Percentiles rank a stretch among this genome's conserved stretches.
Conservation (phyloP, 352 stramenopile species). For the Pythium vanterpoolii region DNA sequence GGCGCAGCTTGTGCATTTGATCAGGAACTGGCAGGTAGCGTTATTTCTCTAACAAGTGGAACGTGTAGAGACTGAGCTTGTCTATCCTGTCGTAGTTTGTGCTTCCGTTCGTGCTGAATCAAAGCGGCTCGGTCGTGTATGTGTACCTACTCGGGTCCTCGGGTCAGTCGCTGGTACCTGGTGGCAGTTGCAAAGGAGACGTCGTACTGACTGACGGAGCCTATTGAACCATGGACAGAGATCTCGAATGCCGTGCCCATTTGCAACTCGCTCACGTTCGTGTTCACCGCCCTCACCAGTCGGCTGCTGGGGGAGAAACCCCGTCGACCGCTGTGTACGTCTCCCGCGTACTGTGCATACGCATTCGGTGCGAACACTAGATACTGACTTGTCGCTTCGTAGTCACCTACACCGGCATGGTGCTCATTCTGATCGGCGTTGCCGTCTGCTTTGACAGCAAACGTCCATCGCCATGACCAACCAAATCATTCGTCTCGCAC, state of each 20-base stretch:
- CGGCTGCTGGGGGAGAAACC: constrained; percentile 69
- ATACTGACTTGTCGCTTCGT: background rate
- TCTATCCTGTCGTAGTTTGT: constrained; percentile 49
- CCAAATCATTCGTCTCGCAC: background rate
- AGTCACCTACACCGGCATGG: constrained; percentile 27
- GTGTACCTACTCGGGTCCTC: constrained; percentile 74
- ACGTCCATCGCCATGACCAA: background rate
- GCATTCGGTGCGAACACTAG: background rate
- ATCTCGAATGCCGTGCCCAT: constrained; percentile 86
- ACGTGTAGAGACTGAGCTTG: background rate
- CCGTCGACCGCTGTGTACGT: constrained; percentile 62
- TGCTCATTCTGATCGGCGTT: constrained; percentile 25
- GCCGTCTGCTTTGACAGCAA: constrained; percentile 28
- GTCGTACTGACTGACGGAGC: background rate
- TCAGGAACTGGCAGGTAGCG: constrained; percentile 74
- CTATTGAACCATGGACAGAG: constrained; percentile 30
- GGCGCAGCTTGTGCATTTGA: constrained; percentile 41
- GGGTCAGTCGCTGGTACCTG: constrained; percentile 26
- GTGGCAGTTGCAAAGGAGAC: background rate
- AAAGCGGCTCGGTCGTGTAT: constrained; percentile 80
- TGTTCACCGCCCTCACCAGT: constrained; percentile 84
- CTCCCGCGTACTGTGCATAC: background rate
- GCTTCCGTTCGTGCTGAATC: constrained; percentile 78
- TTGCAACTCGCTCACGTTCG: constrained; percentile 87
- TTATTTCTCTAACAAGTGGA: background rate